Conservation (phyloP, 1,139 yeast species). For the Sugiyamaella japonica region DNA sequence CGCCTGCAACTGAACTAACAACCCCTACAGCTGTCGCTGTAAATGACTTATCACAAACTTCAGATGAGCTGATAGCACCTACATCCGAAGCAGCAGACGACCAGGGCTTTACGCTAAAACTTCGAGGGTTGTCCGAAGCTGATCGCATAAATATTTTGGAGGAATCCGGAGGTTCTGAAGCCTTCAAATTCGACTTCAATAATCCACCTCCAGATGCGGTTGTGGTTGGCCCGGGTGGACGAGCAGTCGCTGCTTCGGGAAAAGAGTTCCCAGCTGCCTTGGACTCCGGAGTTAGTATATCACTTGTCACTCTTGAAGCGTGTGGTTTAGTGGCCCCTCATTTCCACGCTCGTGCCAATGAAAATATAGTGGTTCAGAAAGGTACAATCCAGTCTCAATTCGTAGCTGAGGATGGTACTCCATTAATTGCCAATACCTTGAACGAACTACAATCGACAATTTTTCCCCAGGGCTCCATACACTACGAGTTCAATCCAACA, state of each 20-base stretch:
- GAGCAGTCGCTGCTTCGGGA: constrained; percentile 27
- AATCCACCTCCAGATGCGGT: constrained; percentile 27
- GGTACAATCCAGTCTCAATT: constrained; percentile 30
- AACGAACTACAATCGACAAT: constrained; percentile 22
- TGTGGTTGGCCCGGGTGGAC: constrained; percentile 25
- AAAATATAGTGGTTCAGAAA: constrained; percentile 27
- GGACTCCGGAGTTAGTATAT: constrained; percentile 27
- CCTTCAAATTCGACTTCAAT: constrained; percentile 30
- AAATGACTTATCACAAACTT: neutral
- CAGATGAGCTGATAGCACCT: neutral
- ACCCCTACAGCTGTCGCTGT: neutral
- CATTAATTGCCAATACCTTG: constrained; percentile 24
- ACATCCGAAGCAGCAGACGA: neutral
- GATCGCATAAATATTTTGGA: constrained; percentile 25
- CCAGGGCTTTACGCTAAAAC: constrained; percentile 9
- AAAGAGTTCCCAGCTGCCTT: constrained; percentile 29
- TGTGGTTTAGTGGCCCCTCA: constrained; percentile 33
- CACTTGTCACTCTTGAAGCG: constrained; percentile 27
- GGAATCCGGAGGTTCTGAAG: constrained; percentile 23
- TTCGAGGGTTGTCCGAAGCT: constrained; percentile 21
- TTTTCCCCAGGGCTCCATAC: constrained; percentile 27
- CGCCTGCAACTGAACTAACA: no score
- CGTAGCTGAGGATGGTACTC: constrained; percentile 26
- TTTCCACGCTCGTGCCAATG: constrained; percentile 30
- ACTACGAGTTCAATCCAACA: constrained; percentile 26